These are phyloP conservation scores for Lactuca sativa DNA, from an alignment of 129 eudicot genomes.

Conservation along the genomic window DNA sequence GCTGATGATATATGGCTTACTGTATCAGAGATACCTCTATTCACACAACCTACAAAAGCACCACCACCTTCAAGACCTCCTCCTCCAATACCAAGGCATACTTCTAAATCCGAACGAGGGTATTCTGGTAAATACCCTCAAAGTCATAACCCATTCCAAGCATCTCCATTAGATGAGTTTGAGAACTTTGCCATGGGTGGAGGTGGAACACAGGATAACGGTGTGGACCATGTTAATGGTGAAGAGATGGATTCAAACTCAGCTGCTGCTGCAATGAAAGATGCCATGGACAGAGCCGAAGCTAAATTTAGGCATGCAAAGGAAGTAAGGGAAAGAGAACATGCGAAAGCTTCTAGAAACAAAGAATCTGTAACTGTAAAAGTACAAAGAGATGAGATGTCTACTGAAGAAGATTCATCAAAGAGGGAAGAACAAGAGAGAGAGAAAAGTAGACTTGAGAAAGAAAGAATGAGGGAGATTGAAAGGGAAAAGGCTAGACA, in stretches of 20 bases:
- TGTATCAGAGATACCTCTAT: conserved; percentile 89
- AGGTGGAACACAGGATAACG: conserved; percentile 41
- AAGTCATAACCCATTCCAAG: conserved; percentile 50
- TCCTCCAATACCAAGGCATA: conserved; percentile 73
- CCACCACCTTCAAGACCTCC: conserved; percentile 99
- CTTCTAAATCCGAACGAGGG: conserved; percentile 53
- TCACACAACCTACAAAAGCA: conserved; percentile 85
- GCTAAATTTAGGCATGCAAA: conserved; percentile 93
- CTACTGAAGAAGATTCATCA: conserved; percentile 38
- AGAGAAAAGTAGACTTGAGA: conserved; percentile 58
- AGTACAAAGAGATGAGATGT: conserved; percentile 54
- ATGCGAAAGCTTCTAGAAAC: conserved; percentile 72
- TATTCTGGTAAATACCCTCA: conserved; percentile 46
- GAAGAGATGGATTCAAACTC: conserved; percentile 63
- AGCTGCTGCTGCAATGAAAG: conserved; percentile 95
- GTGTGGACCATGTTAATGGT: conserved; percentile 47
- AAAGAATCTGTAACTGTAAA: conserved; percentile 61
- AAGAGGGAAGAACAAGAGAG: conserved; percentile 68
- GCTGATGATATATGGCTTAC: conserved; percentile 84
- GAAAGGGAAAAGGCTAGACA: conserved; percentile 79
- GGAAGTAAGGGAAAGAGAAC: conserved; percentile 83
- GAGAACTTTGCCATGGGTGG: conserved; percentile 75
- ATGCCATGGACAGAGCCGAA: conserved; percentile 95
- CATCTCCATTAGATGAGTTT: conserved; percentile 73
- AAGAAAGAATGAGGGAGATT: conserved; percentile 50